Percentiles rank a stretch among this genome's conserved stretches.
Evolutionary conservation across 78 protist species (phyloP).

Genomic region (Dictyostelium discoideum): DNA sequence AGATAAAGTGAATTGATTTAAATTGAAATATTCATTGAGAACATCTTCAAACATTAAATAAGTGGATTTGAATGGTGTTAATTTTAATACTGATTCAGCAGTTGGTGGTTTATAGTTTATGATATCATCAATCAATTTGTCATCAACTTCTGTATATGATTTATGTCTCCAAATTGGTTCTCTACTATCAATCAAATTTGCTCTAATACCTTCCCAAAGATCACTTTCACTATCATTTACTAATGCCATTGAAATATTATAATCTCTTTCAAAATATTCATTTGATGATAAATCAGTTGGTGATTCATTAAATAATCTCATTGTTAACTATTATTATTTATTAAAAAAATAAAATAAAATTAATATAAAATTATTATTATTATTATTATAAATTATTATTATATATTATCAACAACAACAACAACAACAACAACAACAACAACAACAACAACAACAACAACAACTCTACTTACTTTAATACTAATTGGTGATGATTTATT

Average conservation of each 20-base stretch:
- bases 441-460: too few relatives aligned
- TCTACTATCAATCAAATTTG: background rate
- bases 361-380: background rate
- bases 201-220: slow-evolving; percentile 65
- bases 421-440: too few relatives aligned
- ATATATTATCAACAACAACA: too few relatives aligned
- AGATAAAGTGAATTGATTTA: background rate
- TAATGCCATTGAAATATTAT: slow-evolving; percentile 36
- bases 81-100: background rate
- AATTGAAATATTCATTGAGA: background rate
- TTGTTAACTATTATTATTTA: background rate
- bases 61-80: background rate
- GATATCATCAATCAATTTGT: background rate
- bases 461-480: slow-evolving; percentile 37
- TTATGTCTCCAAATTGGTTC: slow-evolving; percentile 33
- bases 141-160: slow-evolving; percentile 32
- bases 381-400: too few relatives aligned
- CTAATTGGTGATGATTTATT: slow-evolving; percentile 34
- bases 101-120: slow-evolving; percentile 29
- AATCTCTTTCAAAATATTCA: slow-evolving; percentile 31
- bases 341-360: background rate
- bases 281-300: background rate
- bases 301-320: slow-evolving; percentile 6
- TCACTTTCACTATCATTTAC: slow-evolving; percentile 21
- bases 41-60: slow-evolving; percentile 5